A percentile compares a stretch with the other conserved stretches of the same genome.
These are phyloP conservation scores for Hericium erinaceus DNA, from an alignment of 768 basidiomycete species.

Conservation along the genomic window DNA sequence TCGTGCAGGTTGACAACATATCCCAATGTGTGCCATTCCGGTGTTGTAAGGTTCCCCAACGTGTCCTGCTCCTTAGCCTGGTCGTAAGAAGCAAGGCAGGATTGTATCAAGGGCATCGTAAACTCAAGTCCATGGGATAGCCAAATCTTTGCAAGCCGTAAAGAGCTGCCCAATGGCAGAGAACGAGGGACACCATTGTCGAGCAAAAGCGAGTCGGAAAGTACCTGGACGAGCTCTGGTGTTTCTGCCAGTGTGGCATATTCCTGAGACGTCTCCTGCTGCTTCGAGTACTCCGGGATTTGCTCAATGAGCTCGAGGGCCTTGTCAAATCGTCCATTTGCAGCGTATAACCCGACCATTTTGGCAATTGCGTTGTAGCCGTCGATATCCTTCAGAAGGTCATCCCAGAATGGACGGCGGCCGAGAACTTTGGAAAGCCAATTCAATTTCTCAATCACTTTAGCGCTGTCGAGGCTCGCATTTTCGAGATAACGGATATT, in stretches of 20 bases:
- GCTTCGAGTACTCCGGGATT: background rate
- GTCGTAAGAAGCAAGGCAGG: constrained; percentile 38
- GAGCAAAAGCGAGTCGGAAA: constrained; percentile 6
- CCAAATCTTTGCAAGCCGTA: constrained; percentile 28
- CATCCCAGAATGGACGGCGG: background rate
- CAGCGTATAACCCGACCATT: constrained; percentile 16
- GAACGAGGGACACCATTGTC: constrained; percentile 4
- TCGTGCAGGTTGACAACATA: constrained; percentile 16
- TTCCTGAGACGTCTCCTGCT: constrained; percentile 2
- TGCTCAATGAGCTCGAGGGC: constrained; percentile 20
- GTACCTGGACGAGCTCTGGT: constrained; percentile 7
- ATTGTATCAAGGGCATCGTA: constrained; percentile 25
- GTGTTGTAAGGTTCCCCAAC: constrained; percentile 23
- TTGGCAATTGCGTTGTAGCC: constrained; percentile 8
- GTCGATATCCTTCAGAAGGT: constrained; percentile 3
- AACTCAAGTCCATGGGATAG: constrained; percentile 25
- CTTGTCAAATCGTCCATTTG: constrained; percentile 15
- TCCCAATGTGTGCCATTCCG: constrained; percentile 41
- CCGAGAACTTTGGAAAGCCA: constrained; percentile 21
- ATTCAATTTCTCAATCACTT: constrained; percentile 13
- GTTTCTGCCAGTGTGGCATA: constrained; percentile 3
- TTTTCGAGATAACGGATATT: constrained; percentile 28
- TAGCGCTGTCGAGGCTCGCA: background rate
- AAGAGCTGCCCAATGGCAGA: constrained; percentile 12
- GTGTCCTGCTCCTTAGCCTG: constrained; percentile 22